Evolutionary conservation across 805 yeast genomes (phyloP), one percentile per base, ranked within the genome.

Genomic region (Saturnispora silvae): DNA sequence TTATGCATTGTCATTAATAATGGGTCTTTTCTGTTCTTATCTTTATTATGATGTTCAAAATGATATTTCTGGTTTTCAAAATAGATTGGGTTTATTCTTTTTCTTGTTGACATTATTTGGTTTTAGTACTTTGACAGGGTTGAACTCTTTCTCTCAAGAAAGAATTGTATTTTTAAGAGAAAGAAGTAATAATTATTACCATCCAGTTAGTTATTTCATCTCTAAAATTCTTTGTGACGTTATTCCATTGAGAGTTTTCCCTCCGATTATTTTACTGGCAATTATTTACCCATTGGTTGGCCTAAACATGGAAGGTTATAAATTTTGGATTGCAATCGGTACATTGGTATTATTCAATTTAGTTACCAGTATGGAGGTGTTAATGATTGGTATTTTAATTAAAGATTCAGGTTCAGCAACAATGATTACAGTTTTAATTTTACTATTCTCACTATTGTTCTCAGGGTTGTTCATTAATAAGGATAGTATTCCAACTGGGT

Each of bases 11-110:
- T 79, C 96, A 0, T 58, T 83, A 7, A 55, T 77, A 13, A 73
- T 89, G 57, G 96, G 95, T 1, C 52, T 77, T 4, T 81, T 89
- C 59, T 78, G 95, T 58, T 96, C 97, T 0, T 72, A 72, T 34
- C 64, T 92, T 28, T 92, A 92, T 57, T 89, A 78, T 60, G 68
- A 85, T 51, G 77, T 89, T 19, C 65, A 77, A 29, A 81, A 85
- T 53, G 96, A 89, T 55, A 89, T 92, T 38, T 77, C 95, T 50
- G 98, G 98, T 0, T 92, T 92, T 65, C 98, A 92, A 57, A 92
- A 92, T 59, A 70, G 98, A 49, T 67, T 92, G 45, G 98, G 98
- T 0, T 64, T 92, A 42, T 92, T 92, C 59, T 89, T 92, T 65
- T 92, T 92, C 57, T 60, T 87, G 35, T 65, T 92, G 43, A 84